Percentiles rank a stretch among this genome's conserved stretches.
Evolutionary conservation across 2,329 filamentous ascomycete genomes (phyloP).

Genomic region (Hypoxylon sp.): DNA sequence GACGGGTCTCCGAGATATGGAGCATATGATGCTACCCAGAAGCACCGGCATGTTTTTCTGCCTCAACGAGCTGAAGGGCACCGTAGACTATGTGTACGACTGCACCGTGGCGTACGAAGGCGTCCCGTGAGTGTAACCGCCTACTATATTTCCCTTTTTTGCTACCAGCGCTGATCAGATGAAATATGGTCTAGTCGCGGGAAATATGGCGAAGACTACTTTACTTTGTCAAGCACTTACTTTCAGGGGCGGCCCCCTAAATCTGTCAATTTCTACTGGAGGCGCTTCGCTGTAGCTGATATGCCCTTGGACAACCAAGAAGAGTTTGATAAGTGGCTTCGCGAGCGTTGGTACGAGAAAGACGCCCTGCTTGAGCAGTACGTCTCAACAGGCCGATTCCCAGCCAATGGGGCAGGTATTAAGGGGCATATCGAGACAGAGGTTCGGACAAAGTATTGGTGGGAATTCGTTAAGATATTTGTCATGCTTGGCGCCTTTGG

Average conservation of each 20-base stretch:
- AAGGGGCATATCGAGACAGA: conserved; percentile 70
- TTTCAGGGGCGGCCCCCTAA: conserved; percentile 91
- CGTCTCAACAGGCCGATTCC: conserved; percentile 82
- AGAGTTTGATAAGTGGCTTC: conserved; percentile 87
- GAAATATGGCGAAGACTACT: conserved; percentile 90
- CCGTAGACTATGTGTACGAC: conserved; percentile 88
- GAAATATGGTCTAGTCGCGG: conserved; percentile 69
- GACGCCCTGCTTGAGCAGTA: conserved; percentile 90
- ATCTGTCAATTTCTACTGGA: conserved; percentile 97
- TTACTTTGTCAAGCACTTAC: conserved; percentile 88
- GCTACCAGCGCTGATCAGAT: conserved; percentile 16
- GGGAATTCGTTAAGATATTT: conserved; percentile 71
- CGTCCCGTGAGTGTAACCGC: conserved; percentile 77
- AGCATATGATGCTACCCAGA: conserved; percentile 82
- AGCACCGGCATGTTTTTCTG: conserved; percentile 87
- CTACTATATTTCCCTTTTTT: background rate
- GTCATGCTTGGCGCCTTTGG: conserved; percentile 63
- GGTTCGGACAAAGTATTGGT: conserved; percentile 67
- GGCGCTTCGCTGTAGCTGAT: conserved; percentile 82
- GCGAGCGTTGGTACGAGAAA: conserved; percentile 91
- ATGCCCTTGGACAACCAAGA: conserved; percentile 84
- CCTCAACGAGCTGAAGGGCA: conserved; percentile 79
- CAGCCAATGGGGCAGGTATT: conserved; percentile 71
- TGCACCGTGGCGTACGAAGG: conserved; percentile 97
- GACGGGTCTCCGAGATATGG: conserved; percentile 77